These are phyloP conservation scores for Ophiocordyceps camponoti-leonardi DNA, from an alignment of 2,329 filamentous ascomycete genomes.

Conservation along the genomic window DNA sequence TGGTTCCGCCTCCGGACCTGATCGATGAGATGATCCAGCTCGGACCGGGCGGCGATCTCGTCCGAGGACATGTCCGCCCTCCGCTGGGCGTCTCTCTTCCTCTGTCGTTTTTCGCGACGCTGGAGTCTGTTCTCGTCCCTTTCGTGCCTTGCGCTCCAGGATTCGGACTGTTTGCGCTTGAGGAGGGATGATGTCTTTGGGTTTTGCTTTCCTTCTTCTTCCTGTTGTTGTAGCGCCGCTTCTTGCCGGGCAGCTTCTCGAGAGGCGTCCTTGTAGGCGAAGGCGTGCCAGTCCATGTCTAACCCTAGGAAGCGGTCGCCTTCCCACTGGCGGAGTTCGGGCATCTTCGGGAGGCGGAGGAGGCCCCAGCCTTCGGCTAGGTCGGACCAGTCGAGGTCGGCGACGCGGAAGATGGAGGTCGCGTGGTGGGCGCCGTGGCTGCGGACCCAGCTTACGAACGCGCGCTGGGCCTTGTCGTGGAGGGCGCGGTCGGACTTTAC, in stretches of 20 bases:
- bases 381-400: slow-evolving; percentile 72
- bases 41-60: slow-evolving; percentile 43
- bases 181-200: slow-evolving; percentile 20
- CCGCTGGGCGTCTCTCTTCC: slow-evolving; percentile 45
- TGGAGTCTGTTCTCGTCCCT: slow-evolving; percentile 43
- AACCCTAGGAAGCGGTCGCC: slow-evolving; percentile 48
- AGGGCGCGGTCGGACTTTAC: slow-evolving; percentile 36
- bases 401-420: slow-evolving; percentile 71
- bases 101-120: slow-evolving; percentile 46
- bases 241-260: slow-evolving; percentile 40
- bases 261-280: slow-evolving; percentile 53
- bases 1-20: slow-evolving; percentile 43
- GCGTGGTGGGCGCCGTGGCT: slow-evolving; percentile 86
- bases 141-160: slow-evolving; percentile 59
- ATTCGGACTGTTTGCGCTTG: slow-evolving; percentile 45
- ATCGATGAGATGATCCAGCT: slow-evolving; percentile 47
- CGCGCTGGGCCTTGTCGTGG: slow-evolving; percentile 77
- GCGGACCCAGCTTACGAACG: slow-evolving; percentile 85
- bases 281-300: slow-evolving; percentile 49
- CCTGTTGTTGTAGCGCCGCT: slow-evolving; percentile 18
- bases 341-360: slow-evolving; percentile 80
- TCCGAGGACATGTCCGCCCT: slow-evolving; percentile 51
- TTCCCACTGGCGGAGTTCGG: slow-evolving; percentile 61
- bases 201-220: slow-evolving; percentile 13
- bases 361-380: slow-evolving; percentile 74